These are phyloP conservation scores for Trifolium pratense DNA, from an alignment of 306 rosid genomes.

Conservation along the genomic window DNA sequence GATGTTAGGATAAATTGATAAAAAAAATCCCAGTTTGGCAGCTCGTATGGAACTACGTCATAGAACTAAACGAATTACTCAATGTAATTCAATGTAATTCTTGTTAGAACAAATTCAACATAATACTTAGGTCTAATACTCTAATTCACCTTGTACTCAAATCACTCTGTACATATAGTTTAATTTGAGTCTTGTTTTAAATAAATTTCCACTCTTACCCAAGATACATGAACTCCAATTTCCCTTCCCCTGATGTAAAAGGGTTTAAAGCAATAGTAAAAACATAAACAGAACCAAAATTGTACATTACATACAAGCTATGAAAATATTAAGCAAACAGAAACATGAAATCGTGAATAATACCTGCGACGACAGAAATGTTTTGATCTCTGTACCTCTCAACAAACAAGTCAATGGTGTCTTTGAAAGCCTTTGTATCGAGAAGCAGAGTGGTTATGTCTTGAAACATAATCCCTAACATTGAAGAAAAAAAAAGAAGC, in stretches of 20 bases:
- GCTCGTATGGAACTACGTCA: no score
- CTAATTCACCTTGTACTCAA: conserved; percentile 4
- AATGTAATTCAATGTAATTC: no score
- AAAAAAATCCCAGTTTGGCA: no score
- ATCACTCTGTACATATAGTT: background rate
- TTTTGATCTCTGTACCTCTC: conserved; percentile 87
- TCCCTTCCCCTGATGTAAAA: background rate
- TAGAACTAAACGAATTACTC: no score
- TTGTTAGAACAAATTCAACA: no score
- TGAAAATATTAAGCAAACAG: background rate
- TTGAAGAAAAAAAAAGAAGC: conserved; percentile 13
- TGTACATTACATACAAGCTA: background rate
- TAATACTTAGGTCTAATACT: no score
- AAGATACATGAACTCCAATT: background rate
- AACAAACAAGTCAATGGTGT: conserved; percentile 90
- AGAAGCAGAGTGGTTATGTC: conserved; percentile 95
- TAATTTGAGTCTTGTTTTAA: background rate
- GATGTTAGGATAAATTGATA: no score
- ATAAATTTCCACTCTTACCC: conserved; percentile 5
- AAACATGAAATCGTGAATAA: conserved; percentile 15
- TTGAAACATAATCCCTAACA: conserved; percentile 89
- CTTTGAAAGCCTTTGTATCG: conserved; percentile 86
- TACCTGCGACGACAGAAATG: conserved; percentile 96
- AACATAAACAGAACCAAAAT: background rate
- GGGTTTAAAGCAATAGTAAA: background rate